Base-by-base conservation (phyloP, 2,329 filamentous ascomycete genomes). In the Fusarium illudens region DNA sequence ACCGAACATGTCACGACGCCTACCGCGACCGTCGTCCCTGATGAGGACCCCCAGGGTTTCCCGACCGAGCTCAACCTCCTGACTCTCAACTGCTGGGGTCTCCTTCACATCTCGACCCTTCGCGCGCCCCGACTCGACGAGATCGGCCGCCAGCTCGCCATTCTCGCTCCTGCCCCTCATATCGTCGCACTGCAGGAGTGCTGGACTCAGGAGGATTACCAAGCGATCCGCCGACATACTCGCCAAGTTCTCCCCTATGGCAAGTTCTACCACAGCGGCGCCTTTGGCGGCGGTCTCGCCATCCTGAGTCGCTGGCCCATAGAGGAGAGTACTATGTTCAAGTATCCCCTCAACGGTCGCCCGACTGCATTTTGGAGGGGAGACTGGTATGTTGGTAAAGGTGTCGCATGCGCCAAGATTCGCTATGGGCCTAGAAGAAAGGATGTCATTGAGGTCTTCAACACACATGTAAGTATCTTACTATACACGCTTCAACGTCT, bases 331-430 rank as follows among this genome's bases (percentile, higher is more conserved):
- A 89, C 86, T 74, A 97, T 98, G 93, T 86, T 89, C 70, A 85
- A 84, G 4, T 99, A 97, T 77, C 89, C 93, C n/a, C 85, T 99
- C 55, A 97, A 97, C 78, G 96, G 96, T 17, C 87, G 95, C 17
- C 96, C 96, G 6, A 95, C 94, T 10, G 95, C 95, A 5, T 97
- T 98, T 80, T 97, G 91, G 81, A 86, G 95, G 63, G 96, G 96
- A 11, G 95, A 98, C 79, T 98, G 95, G 93, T 98, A 90, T 75
- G 94, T 97, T 10, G 96, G 96, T 0, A 98, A 98, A 78, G 96
- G 96, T 15, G 89, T 98, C 39, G 96, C 95, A 7, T 91, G 88
- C 75, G 95, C 95, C 3, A 87, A 87, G 66, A 91, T 98, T 71
- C 84, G 92, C 4, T 90, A 91, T 70, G 92, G 92, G 0, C 81